Conservation (phyloP, 306 rosid species). For the Herpetospermum pedunculosum region DNA sequence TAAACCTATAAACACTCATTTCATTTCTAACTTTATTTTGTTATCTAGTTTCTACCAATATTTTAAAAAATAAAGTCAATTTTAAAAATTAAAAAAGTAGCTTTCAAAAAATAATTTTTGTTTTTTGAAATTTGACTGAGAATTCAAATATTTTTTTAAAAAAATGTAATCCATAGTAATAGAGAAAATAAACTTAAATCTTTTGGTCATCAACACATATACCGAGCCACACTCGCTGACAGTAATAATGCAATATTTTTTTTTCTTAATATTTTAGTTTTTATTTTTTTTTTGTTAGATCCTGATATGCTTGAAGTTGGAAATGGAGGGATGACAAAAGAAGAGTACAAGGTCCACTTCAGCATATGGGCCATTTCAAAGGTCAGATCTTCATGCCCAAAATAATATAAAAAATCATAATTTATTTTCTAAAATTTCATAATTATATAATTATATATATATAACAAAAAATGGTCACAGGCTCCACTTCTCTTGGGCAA, state of each 20-base stretch:
- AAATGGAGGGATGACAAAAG: conserved; percentile 78
- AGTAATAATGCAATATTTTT: not conserved
- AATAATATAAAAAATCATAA: not conserved
- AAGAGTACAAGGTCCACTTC: conserved; percentile 79
- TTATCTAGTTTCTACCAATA: too few relatives aligned
- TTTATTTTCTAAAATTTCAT: not conserved
- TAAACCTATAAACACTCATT: too few relatives aligned
- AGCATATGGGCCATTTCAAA: conserved; percentile 91
- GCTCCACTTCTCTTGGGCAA: conserved; percentile 97
- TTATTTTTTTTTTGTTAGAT: conserved; percentile 25
- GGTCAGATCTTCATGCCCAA: conserved; percentile 20
- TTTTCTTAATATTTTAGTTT: not conserved
- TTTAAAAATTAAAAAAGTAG: too few relatives aligned
- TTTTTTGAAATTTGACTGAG: too few relatives aligned
- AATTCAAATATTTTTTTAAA: too few relatives aligned
- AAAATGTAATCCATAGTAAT: too few relatives aligned
- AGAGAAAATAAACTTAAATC: too few relatives aligned
- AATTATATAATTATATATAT: not conserved
- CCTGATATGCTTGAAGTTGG: conserved; percentile 97
- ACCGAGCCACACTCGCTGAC: too few relatives aligned
- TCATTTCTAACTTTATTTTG: too few relatives aligned
- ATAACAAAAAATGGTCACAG: conserved; percentile 19
- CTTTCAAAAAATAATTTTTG: too few relatives aligned
- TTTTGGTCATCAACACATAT: too few relatives aligned
- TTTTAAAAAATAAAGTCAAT: too few relatives aligned